Base-by-base conservation (phyloP, 768 basidiomycete species). In the Rhizopogon vulgaris region DNA sequence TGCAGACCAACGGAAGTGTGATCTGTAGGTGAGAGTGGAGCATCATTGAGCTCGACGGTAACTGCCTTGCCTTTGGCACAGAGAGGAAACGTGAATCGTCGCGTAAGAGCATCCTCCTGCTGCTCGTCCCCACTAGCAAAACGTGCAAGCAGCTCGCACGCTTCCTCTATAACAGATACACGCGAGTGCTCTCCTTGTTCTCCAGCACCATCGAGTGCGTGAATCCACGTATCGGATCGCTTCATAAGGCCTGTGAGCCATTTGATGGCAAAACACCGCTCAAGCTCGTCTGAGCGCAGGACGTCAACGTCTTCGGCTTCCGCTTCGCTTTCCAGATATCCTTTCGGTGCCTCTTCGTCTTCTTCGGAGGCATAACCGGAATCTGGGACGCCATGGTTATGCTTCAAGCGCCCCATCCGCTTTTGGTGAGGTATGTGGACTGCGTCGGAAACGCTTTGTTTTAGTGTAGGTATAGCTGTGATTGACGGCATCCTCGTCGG, bases 1-100 rank as follows among this genome's bases (percentile, higher is more conserved):
- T 92, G 90, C 40, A 92, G 69, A 0, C 90, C 89, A 30, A 90
- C 88, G 15, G 82, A 83, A 9, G 87, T 89, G 63, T 90, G 84
- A 62, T 90, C 88, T 12, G 77, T 73, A 30, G 67, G 71, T 25
- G 78, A 71, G 38, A 88, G 69, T 1, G 84, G 78, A 1, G 80
- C 87, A 58, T 91, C 88, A 61, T 85, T 85, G 32, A 91, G 71
- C 64, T 84, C 75, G 46, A 86, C 73, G 15, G 64, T 60, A 40
- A 85, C 66, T 28, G 53, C 42, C 27, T 42, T 34, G 27, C 39
- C 56, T 2, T 34, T n/a, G 3, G 18, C 17, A 25, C 41, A 2
- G 60, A 67, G 42, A 63, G 67, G 60, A 74, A 89, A 72, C n/a
- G 69, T 54, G 63, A 87, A 84, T 4, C 67, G 64, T 42, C 86